Evolutionary conservation across 208 protist genomes (phyloP).

Genomic region (Leishmania turanica): DNA sequence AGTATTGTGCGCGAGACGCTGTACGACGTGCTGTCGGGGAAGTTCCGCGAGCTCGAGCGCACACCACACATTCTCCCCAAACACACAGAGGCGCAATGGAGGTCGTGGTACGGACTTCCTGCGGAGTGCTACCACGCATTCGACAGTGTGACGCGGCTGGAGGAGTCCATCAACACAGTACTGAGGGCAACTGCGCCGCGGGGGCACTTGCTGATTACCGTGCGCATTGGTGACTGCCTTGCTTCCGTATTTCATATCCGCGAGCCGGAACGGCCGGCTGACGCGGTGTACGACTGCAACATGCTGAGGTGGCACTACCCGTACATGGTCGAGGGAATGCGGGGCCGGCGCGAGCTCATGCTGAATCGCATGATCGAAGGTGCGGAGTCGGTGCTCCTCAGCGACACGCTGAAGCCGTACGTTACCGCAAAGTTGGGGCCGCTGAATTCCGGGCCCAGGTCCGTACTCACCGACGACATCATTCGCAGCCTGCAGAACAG

Average conservation of each 20-base stretch:
- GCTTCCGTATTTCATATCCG: conserved; percentile 78
- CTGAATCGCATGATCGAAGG: conserved; percentile 83
- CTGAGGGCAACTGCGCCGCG: conserved; percentile 44
- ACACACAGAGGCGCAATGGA: conserved; percentile 46
- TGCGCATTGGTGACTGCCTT: conserved; percentile 87
- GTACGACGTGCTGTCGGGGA: conserved; percentile 57
- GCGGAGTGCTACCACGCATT: conserved; percentile 64
- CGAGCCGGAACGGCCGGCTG: conserved; percentile 67
- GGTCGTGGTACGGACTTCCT: conserved; percentile 71
- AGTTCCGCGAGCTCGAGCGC: conserved; percentile 26
- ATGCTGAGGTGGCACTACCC: conserved; percentile 91
- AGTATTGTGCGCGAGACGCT: conserved; percentile 61
- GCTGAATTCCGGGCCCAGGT: conserved; percentile 40
- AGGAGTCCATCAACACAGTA: conserved; percentile 75
- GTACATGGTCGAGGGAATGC: conserved; percentile 67
- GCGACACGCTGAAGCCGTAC: conserved; percentile 74
- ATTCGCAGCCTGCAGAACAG: conserved; percentile 63
- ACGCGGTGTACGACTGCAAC: conserved; percentile 75
- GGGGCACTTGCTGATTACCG: conserved; percentile 86
- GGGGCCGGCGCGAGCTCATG: conserved; percentile 69
- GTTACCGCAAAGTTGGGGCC: conserved; percentile 68
- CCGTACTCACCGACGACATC: conserved; percentile 66
- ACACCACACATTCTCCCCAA: conserved; percentile 62
- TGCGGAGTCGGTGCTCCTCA: conserved; percentile 74
- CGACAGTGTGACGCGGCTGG: conserved; percentile 70